Evolutionary conservation across 2,329 filamentous ascomycete species (phyloP), one percentile per base, ranked within the genome.

Genomic region (Xylariaceae sp.): DNA sequence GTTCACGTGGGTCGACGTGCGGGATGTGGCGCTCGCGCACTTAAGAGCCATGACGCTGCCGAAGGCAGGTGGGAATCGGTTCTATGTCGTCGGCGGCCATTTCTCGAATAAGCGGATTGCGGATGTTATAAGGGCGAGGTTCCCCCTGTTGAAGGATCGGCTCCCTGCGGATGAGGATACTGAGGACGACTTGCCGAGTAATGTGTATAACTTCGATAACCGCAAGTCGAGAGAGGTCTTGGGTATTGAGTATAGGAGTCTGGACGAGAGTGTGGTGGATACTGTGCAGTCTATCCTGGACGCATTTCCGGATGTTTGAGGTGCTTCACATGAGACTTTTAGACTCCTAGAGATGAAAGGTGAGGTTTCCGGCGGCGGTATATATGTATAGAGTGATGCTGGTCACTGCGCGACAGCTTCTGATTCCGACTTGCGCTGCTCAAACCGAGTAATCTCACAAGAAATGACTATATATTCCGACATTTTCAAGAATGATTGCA

Each of bases 21-120:
- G 81, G 3, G 82, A 90, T 64, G 81, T 90, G 0, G 87, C 87
- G 0, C 71, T 81, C 5, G 83, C 83, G 0, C 87, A 90, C 61
- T 80, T 90, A n/a, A 78, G 78, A 21, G 85, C 86, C 0, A 75
- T 85, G 41, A 73, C 84, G 60, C 76, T 83, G 23, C 77, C 81
- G 0, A 82, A 82, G 17, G 86, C 83, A 1, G 84, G 82, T 0
- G 78, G 79, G 31, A 82, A 87, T 71, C 79, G 88, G 1, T 90
- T 88, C 74, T 87, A 89, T 67, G 68, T 88, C 39, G 82, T 86
- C 0, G 80, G 81, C 0, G 84, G 82, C 0, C 78, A 82, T 65
- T 89, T 87, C 68, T 81, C 76, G 49, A 89, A 89, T 69, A 81
- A 82, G 66, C 76, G 81, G 66, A 80, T 88, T 31, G 78, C 77